Percentiles rank a stretch among this genome's conserved stretches.
Evolutionary conservation across 805 yeast genomes (phyloP).

Genomic region (Gaillardinia entomophila): DNA sequence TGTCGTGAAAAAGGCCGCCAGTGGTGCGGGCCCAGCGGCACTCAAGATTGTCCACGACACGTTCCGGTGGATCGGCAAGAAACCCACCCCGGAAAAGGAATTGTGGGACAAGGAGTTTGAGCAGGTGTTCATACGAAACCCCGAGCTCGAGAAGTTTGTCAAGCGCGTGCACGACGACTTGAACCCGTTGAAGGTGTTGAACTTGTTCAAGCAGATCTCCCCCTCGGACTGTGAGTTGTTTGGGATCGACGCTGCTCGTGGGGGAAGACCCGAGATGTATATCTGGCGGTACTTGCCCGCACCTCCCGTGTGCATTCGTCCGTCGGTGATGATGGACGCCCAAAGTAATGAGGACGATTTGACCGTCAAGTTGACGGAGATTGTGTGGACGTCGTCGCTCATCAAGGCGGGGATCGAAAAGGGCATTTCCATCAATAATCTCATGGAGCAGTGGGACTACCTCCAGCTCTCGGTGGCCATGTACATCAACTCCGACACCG

Average conservation of each 20-base stretch:
- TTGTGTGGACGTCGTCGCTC: constrained; percentile 93
- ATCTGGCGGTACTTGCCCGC: constrained; percentile 97
- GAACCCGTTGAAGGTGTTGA: constrained; percentile 85
- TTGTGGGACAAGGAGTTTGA: constrained; percentile 86
- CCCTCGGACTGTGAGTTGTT: constrained; percentile 89
- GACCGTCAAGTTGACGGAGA: constrained; percentile 92
- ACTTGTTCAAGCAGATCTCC: constrained; percentile 76
- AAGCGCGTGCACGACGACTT: constrained; percentile 89
- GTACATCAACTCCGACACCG: constrained; percentile 95
- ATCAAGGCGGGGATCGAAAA: constrained; percentile 93
- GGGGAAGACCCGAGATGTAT: constrained; percentile 94
- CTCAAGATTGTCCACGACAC: constrained; percentile 93
- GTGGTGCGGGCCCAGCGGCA: constrained; percentile 89
- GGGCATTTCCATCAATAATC: constrained; percentile 85
- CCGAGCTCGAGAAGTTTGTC: constrained; percentile 83
- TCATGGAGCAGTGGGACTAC: constrained; percentile 99
- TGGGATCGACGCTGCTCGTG: constrained; percentile 81
- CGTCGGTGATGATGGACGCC: constrained; percentile 89
- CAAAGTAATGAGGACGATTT: constrained; percentile 96
- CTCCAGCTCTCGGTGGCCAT: constrained; percentile 92
- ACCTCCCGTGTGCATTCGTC: constrained; percentile 98
- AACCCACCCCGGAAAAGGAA: constrained; percentile 74
- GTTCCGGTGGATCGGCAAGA: constrained; percentile 92
- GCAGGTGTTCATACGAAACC: constrained; percentile 65
- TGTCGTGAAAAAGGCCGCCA: constrained; percentile 93